These are phyloP conservation scores for Colletotrichum tanaceti DNA, from an alignment of 2,329 filamentous ascomycete species.

Conservation along the genomic window DNA sequence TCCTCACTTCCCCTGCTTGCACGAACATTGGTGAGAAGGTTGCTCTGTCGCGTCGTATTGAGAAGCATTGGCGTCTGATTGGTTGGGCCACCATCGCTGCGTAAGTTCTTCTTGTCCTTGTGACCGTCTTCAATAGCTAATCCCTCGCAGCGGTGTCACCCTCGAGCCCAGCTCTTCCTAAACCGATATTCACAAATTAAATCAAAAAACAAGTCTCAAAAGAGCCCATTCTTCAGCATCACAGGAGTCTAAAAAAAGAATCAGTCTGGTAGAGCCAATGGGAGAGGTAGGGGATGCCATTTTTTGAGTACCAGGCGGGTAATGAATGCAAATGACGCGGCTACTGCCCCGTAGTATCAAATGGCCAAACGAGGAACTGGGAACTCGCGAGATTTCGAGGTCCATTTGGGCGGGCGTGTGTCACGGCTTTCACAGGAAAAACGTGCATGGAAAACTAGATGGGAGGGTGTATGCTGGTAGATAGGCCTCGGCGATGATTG, in stretches of 20 bases:
- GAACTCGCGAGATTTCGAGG: constrained; percentile 26
- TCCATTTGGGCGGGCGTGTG: constrained; percentile 12
- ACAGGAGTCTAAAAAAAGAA: constrained; percentile 40
- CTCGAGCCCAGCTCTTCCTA: constrained; percentile 63
- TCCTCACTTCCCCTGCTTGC: constrained; percentile 92
- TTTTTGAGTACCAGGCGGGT: constrained; percentile 37
- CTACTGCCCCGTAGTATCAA: constrained; percentile 28
- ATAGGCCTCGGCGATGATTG: constrained; percentile 36
- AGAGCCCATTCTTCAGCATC: constrained; percentile 38
- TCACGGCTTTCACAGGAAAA: constrained; percentile 24
- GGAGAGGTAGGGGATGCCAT: constrained; percentile 19
- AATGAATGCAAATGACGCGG: constrained; percentile 39
- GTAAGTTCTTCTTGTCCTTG: constrained; percentile 56
- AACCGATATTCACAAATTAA: constrained; percentile 35
- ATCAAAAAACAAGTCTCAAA: constrained; percentile 32
- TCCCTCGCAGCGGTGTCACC: constrained; percentile 61
- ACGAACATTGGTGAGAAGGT: constrained; percentile 99
- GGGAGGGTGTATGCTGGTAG: constrained; percentile 38
- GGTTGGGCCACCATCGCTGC: constrained; percentile 87
- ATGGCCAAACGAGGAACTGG: constrained; percentile 13
- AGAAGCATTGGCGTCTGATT: constrained; percentile 98
- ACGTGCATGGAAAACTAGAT: constrained; percentile 26
- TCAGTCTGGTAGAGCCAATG: constrained; percentile 32
- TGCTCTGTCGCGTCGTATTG: constrained; percentile 93
- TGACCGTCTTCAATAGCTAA: constrained; percentile 41